Evolutionary conservation across 345 rosid genomes (phyloP).

Genomic region (Eucalyptus lansdowneana): DNA sequence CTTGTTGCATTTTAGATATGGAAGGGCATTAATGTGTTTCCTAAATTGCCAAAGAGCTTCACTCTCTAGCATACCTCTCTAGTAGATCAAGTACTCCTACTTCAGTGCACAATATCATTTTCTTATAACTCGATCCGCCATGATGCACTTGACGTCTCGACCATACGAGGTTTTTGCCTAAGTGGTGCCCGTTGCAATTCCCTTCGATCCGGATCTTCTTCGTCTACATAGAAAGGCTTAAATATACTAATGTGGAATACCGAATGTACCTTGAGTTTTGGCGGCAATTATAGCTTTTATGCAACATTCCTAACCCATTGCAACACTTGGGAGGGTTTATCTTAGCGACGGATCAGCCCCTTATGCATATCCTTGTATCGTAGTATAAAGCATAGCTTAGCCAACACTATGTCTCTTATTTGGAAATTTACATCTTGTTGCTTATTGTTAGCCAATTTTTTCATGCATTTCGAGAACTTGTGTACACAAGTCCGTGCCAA

Average conservation of each 20-base stretch:
- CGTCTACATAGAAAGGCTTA: neutral
- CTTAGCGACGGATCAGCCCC: fast-evolving
- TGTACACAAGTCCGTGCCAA: too few relatives aligned
- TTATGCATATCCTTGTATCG: neutral
- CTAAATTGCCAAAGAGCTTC: neutral
- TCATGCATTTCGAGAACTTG: neutral
- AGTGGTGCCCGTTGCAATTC: neutral
- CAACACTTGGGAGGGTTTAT: neutral
- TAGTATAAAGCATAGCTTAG: neutral
- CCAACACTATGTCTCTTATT: neutral
- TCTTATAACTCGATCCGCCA: neutral
- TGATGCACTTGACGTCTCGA: neutral
- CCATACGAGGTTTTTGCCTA: too few relatives aligned
- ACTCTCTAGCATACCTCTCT: neutral
- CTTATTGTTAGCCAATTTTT: neutral
- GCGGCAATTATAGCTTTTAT: too few relatives aligned
- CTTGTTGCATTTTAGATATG: too few relatives aligned
- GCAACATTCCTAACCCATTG: neutral
- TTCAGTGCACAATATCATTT: neutral
- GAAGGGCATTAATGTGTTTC: neutral
- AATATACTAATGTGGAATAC: neutral
- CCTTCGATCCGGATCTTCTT: too few relatives aligned
- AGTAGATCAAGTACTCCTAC: neutral
- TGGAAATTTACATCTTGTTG: neutral
- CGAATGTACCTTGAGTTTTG: neutral